Percentiles rank a stretch among this genome's conserved stretches.
Evolutionary conservation across 441 rosid species (phyloP).

Genomic region (Arabidopsis hybrid): DNA sequence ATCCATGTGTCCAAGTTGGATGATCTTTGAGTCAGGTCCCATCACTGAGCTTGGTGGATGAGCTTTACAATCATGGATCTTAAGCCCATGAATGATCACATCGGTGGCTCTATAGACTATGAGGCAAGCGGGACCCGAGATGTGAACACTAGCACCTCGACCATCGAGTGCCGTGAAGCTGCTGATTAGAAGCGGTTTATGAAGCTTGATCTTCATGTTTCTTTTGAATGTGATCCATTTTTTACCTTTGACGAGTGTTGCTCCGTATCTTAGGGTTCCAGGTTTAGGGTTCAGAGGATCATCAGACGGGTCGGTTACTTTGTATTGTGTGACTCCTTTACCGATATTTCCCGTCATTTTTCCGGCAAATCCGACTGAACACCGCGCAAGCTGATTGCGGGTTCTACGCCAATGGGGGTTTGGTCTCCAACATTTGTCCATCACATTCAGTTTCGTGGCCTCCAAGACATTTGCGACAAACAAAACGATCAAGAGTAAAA

Average conservation of each 20-base stretch:
- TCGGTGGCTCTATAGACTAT: slow-evolving; percentile 61
- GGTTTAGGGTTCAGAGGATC: slow-evolving; percentile 66
- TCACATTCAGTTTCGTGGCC: slow-evolving; percentile 56
- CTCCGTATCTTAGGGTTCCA: slow-evolving; percentile 74
- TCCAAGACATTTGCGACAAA: slow-evolving; percentile 34
- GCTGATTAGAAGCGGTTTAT: slow-evolving; percentile 62
- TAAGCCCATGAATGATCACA: slow-evolving; percentile 75
- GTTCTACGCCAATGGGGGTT: slow-evolving; percentile 58
- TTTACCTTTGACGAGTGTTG: slow-evolving; percentile 60
- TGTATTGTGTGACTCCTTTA: slow-evolving; percentile 48
- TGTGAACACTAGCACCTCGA: slow-evolving; percentile 62
- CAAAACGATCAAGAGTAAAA: slow-evolving; percentile 40
- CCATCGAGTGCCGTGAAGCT: slow-evolving; percentile 80
- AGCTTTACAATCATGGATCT: slow-evolving; percentile 70
- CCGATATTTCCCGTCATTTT: slow-evolving; percentile 73
- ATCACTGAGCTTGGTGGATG: slow-evolving; percentile 59
- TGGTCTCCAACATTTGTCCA: slow-evolving; percentile 73
- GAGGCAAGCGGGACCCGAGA: slow-evolving; percentile 67
- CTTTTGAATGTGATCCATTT: slow-evolving; percentile 76
- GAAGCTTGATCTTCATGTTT: slow-evolving; percentile 62
- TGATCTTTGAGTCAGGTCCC: slow-evolving; percentile 58
- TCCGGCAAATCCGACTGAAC: slow-evolving; percentile 71
- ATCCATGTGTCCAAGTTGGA: slow-evolving; percentile 58
- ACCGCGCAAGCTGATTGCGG: slow-evolving; percentile 60
- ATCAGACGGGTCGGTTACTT: slow-evolving; percentile 72